Conservation (phyloP, 371 early-diverging fungal species). For the Ordospora pajunii region DNA sequence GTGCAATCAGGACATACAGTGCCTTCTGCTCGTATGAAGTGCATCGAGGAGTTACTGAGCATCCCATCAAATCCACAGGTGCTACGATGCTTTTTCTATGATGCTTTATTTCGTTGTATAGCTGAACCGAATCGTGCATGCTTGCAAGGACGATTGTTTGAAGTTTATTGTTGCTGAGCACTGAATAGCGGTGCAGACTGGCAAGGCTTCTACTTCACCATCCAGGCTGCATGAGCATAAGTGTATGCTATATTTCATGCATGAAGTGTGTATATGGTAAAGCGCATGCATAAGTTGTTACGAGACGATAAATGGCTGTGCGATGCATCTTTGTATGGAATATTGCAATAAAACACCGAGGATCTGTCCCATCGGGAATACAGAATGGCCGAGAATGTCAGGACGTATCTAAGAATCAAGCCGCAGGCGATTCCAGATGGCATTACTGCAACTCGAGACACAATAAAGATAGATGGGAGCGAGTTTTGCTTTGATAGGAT, state of each 20-base stretch:
- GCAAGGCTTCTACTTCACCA: too few relatives aligned
- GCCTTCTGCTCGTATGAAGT: constrained; percentile 60
- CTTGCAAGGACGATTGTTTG: too few relatives aligned
- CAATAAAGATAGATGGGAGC: constrained; percentile 18
- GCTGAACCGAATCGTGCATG: not conserved
- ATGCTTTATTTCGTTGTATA: constrained; percentile 41
- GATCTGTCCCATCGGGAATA: not conserved
- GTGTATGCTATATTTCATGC: too few relatives aligned
- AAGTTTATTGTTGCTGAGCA: too few relatives aligned
- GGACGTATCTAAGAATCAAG: constrained; percentile 47
- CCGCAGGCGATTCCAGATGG: constrained; percentile 1
- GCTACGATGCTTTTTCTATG: constrained; percentile 62
- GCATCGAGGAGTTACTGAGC: constrained; percentile 62
- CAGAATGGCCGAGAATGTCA: constrained; percentile 42
- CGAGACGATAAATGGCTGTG: too few relatives aligned
- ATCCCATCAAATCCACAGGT: constrained; percentile 89
- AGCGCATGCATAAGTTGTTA: too few relatives aligned
- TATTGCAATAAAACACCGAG: not conserved
- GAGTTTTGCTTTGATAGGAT: constrained; percentile 36
- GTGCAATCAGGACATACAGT: constrained; percentile 75
- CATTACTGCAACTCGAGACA: constrained; percentile 5
- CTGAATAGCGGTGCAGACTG: too few relatives aligned
- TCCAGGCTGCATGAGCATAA: too few relatives aligned
- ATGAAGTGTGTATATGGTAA: too few relatives aligned
- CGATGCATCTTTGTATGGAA: too few relatives aligned